Evolutionary conservation across 164 flowering plant species (phyloP), one percentile per base, ranked within the genome.

Genomic region (Annona cherimola): DNA sequence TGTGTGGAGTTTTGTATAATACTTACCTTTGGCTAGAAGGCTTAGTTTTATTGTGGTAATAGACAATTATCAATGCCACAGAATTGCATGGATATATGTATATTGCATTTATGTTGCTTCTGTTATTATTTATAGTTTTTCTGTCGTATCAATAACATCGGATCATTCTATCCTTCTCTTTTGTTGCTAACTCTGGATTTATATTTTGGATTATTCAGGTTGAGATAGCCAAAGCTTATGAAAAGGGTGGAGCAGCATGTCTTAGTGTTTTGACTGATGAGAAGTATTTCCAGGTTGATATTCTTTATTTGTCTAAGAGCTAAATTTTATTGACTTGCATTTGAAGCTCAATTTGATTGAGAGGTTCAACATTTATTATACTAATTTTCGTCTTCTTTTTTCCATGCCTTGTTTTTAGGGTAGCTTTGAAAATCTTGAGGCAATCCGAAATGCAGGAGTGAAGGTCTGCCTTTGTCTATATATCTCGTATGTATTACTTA

Each of bases 231-330:
- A 78, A 80, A 79, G 87, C 98, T 75, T 96, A 96, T 80, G 98
- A 93, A 80, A 88, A 84, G 80, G 99, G 98, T 77, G 99, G 99
- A 71, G 99, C 99, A 20, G 96, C 99, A 61, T 96, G 99, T 80
- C 95, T 96, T 44, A 93, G 98, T 84, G 97, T 96, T 69, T 82
- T 96, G 84, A 92, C 99, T 0, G 99, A 96, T 83, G 82, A 82
- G 75, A 93, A 96, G 71, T 96, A 79, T 81, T 96, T 96, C 74
- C 81, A 93, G 89, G 99, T 93, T 74, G 19, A 59, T 26, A 26
- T 40, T 63, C 43, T 63, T 26, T 50, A 35, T n/a, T 11, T 66
- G 67, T 2, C 42, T 64, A 19, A 64, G 43, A 11, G 16, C 11
- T 66, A 66, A 4, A 66, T 66, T 3, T 2, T 19, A 65, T 66